Base-by-base conservation (phyloP, 2,329 filamentous ascomycete genomes). In the Aaosphaeria pasadenensis region DNA sequence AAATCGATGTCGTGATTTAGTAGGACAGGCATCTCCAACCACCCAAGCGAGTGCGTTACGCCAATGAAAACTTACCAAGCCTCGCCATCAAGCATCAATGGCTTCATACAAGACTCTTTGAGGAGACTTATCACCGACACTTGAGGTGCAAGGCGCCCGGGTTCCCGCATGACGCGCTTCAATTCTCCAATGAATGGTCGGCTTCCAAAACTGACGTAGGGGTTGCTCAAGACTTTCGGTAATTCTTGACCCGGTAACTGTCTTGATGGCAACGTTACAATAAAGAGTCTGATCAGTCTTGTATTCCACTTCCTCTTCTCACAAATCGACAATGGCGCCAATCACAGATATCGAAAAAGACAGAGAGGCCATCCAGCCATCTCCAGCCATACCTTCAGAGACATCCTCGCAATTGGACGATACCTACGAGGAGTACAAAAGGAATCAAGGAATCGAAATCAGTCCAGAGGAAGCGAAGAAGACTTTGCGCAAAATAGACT, bases 391-490 rank as follows among this genome's bases (percentile, higher is more conserved):
- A n/a, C 40, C 53, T 1, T 60, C 60, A 7, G 55, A 55, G 28
- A 44, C 54, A 3, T 63, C 62, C 1, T 63, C 62, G 1, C 52
- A 56, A 7, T 50, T 66, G 3, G 65, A 68, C 41, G 65, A 68
- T 36, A 62, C 60, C 3, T 68, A 68, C 35, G 59, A 64, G 30
- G 56, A 56, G 5, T 68, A 63, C 60, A 66, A 63, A 44, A 57
- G 48, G 39, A 61, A 58, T 35, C 48, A 57, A 42, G 55, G 51
- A 13, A 31, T 58, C 3, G 52, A 53, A 5, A 51, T 55, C 28
- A 53, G 59, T 35, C 49, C 58, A 2, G 52, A 39, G 33, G 65
- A 68, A 51, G 58, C 59, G 7, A 67, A 63, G 48, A 55, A 48
- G 30, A 61, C 62, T 0, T 49, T 68, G 6, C 52, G 59, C 33